phyloP scores from a whole-genome alignment of 1,284 basidiomycete species.

The Ceratobasidium sp. region DNA sequence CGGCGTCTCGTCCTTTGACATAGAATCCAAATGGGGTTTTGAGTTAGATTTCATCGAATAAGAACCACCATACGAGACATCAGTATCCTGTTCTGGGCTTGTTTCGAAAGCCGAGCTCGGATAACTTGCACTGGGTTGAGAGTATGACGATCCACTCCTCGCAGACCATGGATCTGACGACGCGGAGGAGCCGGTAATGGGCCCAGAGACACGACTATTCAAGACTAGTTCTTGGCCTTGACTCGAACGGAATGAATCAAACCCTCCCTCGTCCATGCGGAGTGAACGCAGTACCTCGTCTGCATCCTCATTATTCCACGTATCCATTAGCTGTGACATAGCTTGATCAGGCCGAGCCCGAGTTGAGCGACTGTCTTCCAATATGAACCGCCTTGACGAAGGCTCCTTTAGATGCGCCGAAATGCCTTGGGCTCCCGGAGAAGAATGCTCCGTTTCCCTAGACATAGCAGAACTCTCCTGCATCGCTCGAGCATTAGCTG shows the following conservation, averaged over 20 bases:
- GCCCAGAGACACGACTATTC: not conserved
- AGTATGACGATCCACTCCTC: conserved; percentile 22
- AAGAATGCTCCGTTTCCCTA: not conserved
- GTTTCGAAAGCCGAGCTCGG: conserved; percentile 16
- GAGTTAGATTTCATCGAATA: not conserved
- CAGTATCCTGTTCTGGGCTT: not conserved
- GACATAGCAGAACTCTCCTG: not conserved
- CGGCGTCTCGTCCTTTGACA: conserved; percentile 30
- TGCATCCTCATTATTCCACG: conserved; percentile 21
- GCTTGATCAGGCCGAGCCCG: not conserved
- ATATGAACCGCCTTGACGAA: not conserved
- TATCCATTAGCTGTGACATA: not conserved
- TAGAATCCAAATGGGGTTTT: not conserved
- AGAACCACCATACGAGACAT: not conserved
- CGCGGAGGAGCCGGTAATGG: conserved; percentile 11
- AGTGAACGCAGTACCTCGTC: conserved; percentile 33
- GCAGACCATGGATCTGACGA: conserved; percentile 39
- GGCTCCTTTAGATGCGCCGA: not conserved
- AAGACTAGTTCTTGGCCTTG: conserved; percentile 15
- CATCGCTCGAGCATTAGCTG: not conserved
- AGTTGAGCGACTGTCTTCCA: not conserved
- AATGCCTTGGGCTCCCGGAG: not conserved
- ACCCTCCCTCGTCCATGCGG: conserved; percentile 10
- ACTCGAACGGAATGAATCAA: not conserved
- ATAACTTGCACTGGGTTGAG: conserved; percentile 3